These are phyloP conservation scores for Chlamydomonas asymmetrica DNA, from an alignment of 139 green algal genomes.

Conservation along the genomic window DNA sequence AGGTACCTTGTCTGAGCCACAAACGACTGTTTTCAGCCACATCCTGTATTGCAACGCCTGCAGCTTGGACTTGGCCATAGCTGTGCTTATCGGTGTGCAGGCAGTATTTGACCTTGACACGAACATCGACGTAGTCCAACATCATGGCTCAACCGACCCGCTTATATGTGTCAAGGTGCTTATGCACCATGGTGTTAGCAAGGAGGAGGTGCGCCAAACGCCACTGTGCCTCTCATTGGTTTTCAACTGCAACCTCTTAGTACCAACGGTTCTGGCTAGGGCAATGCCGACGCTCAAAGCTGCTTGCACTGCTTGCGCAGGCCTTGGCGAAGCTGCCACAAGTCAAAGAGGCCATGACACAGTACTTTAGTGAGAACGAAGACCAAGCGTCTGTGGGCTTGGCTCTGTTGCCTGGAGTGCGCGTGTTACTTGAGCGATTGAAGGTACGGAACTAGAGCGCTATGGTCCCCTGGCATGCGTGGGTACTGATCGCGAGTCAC, in stretches of 20 bases:
- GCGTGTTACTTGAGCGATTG: slow-evolving; percentile 38
- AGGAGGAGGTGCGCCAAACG: slow-evolving; percentile 39
- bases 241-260: no score
- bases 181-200: slow-evolving; percentile 52
- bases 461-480: no score
- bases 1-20: slow-evolving; percentile 5
- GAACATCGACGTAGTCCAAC: slow-evolving; percentile 35
- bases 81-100: no score
- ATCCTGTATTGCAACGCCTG: no score
- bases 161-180: slow-evolving; percentile 63
- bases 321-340: slow-evolving; percentile 42
- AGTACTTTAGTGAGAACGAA: slow-evolving; percentile 38
- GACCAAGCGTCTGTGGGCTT: slow-evolving; percentile 30
- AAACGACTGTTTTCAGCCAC: no score
- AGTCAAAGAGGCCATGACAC: slow-evolving; percentile 46
- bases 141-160: slow-evolving; percentile 50
- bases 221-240: no score
- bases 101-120: slow-evolving; percentile 39
- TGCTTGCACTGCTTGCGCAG: slow-evolving; percentile 14
- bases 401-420: slow-evolving; percentile 55
- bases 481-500: no score
- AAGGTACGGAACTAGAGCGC: slow-evolving; percentile 21
- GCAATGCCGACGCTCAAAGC: neutral
- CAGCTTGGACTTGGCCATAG: no score
- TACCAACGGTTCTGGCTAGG: no score